Conservation (phyloP, 805 yeast genomes). For the Kluyveromyces siamensis region DNA sequence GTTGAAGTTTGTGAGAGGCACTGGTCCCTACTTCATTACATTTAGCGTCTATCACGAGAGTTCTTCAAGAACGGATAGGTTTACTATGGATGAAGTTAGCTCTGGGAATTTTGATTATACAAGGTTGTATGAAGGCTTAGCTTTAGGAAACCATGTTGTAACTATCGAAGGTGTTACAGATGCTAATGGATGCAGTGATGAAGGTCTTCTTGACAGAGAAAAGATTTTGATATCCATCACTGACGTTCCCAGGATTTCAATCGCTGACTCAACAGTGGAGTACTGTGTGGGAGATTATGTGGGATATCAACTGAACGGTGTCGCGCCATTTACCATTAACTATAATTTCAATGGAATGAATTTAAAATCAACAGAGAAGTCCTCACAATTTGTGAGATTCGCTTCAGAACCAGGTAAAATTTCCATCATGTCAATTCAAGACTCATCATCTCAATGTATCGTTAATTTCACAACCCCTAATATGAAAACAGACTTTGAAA, state of each 20-base stretch:
- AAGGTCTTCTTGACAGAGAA: constrained; percentile 34
- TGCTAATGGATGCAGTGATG: constrained; percentile 57
- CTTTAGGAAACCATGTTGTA: constrained; percentile 64
- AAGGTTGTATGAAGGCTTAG: constrained; percentile 41
- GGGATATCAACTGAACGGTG: constrained; percentile 64
- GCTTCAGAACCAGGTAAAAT: constrained; percentile 81
- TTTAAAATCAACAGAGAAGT: constrained; percentile 46
- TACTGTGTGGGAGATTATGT: constrained; percentile 93
- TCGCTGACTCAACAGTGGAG: constrained; percentile 34
- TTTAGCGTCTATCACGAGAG: constrained; percentile 53
- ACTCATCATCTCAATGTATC: constrained; percentile 64
- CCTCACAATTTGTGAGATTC: constrained; percentile 49
- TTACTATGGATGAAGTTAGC: constrained; percentile 37
- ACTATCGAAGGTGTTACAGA: constrained; percentile 53
- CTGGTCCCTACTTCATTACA: constrained; percentile 51
- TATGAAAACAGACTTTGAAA: constrained; percentile 26
- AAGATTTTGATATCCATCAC: constrained; percentile 52
- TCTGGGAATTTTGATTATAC: constrained; percentile 30
- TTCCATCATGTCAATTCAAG: constrained; percentile 57
- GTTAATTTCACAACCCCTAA: constrained; percentile 44
- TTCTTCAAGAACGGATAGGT: constrained; percentile 42
- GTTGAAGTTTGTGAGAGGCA: constrained; percentile 43
- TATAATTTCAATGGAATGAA: constrained; percentile 62
- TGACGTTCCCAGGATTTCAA: constrained; percentile 62
- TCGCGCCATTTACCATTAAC: constrained; percentile 67